Conservation (phyloP, 2,329 filamentous ascomycete genomes). For the Leptographium wingfieldii region DNA sequence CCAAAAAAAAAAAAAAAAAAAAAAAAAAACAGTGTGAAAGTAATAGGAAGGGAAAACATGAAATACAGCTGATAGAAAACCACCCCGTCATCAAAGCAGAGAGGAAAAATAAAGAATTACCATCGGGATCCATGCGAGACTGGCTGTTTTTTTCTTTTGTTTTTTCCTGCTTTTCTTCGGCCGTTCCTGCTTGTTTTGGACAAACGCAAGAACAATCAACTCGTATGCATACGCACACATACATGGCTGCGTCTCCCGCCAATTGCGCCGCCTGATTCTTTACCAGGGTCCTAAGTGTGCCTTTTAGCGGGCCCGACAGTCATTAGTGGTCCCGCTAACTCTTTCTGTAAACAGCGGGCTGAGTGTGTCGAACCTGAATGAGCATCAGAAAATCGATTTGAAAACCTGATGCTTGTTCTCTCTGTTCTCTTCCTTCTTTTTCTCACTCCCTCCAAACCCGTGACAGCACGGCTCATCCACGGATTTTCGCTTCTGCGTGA, state of each 20-base stretch:
- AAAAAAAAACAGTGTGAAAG: not conserved
- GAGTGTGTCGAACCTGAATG: constrained; percentile 7
- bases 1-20: not conserved
- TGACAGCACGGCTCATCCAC: not conserved
- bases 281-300: constrained; percentile 4
- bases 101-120: not conserved
- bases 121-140: not conserved
- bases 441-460: not conserved
- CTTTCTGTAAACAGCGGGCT: constrained; percentile 4
- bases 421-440: not conserved
- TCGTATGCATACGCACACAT: not conserved
- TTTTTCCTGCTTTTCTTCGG: not conserved
- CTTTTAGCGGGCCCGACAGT: not conserved
- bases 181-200: not conserved
- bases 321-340: constrained; percentile 3
- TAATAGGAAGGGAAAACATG: not conserved
- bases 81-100: not conserved
- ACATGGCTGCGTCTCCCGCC: not conserved
- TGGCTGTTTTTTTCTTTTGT: not conserved
- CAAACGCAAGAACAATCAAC: not conserved
- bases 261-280: not conserved
- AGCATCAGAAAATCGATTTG: constrained; percentile 6
- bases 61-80: not conserved
- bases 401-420: constrained; percentile 1
- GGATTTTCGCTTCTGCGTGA: not conserved